Conservation (phyloP, 257 asterid species). For the Gentiana straminea region DNA sequence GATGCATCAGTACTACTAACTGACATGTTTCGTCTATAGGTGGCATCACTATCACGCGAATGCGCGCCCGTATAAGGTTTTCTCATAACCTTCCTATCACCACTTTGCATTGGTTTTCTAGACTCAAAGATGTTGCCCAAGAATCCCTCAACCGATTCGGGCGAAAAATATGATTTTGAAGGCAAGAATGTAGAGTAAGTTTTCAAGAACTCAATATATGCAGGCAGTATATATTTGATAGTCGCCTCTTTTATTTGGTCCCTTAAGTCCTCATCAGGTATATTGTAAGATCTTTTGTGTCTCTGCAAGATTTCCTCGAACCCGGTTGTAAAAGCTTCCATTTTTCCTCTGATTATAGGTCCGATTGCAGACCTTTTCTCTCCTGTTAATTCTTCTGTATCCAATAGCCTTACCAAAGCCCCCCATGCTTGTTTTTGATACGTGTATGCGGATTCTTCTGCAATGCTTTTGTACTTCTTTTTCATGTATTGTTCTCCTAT, state of each 20-base stretch:
- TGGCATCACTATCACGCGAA: no score
- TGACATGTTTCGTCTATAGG: no score
- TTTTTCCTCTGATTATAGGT: conserved; percentile 26
- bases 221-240: conserved; percentile 39
- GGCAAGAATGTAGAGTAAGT: conserved; percentile 22
- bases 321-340: conserved; percentile 45
- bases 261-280: conserved; percentile 67
- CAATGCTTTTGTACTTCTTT: conserved; percentile 41
- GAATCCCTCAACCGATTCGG: conserved; percentile 29
- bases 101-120: conserved; percentile 10
- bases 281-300: conserved; percentile 38
- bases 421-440: conserved; percentile 86
- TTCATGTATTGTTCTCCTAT: conserved; percentile 61
- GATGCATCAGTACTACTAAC: no score
- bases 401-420: conserved; percentile 31
- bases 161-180: conserved; percentile 27
- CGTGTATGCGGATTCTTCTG: conserved; percentile 63
- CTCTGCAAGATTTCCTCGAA: conserved; percentile 44
- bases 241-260: conserved; percentile 67
- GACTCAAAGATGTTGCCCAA: conserved; percentile 40
- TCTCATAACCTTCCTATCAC: no score
- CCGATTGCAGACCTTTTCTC: conserved; percentile 18
- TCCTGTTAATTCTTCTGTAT: conserved; percentile 26
- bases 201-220: conserved; percentile 35
- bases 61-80: no score